Conservation (phyloP, 73 alveolate species). For the Paraurostyla sp. region DNA sequence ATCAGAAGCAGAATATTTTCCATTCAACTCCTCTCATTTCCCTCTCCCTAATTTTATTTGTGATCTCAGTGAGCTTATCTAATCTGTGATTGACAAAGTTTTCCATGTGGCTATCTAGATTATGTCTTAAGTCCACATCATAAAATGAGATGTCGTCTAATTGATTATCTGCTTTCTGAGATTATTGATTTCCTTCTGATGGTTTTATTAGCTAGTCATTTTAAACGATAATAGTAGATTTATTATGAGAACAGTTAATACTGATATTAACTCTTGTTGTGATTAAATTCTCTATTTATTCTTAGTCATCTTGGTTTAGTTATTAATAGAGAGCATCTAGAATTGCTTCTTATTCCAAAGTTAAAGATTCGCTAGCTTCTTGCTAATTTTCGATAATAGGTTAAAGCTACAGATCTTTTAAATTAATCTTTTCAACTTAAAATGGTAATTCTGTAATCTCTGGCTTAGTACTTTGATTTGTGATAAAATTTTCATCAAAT, state of each 20-base stretch:
- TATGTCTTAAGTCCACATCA: constrained; percentile 7
- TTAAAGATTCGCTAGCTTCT: neutral
- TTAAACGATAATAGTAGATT: neutral
- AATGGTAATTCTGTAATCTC: too few species aligned
- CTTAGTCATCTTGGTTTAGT: too few species aligned
- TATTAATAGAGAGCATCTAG: neutral
- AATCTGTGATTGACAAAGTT: neutral
- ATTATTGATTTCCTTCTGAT: neutral
- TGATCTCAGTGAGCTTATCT: neutral
- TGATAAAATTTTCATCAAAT: too few species aligned
- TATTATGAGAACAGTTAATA: neutral
- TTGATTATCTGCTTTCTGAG: neutral
- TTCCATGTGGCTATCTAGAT: neutral
- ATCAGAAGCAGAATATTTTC: neutral
- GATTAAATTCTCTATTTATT: neutral
- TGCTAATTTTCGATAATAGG: neutral
- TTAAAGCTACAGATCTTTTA: neutral
- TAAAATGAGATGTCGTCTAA: constrained; percentile 15
- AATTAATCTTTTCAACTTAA: too few species aligned
- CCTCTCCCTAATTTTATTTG: neutral
- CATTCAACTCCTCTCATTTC: neutral
- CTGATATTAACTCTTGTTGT: constrained; percentile 1
- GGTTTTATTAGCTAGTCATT: neutral
- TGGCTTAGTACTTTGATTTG: too few species aligned
- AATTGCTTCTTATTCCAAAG: constrained; percentile 2